Base-by-base conservation (phyloP, 768 basidiomycete genomes). In the Amanita pseudoporphyria region DNA sequence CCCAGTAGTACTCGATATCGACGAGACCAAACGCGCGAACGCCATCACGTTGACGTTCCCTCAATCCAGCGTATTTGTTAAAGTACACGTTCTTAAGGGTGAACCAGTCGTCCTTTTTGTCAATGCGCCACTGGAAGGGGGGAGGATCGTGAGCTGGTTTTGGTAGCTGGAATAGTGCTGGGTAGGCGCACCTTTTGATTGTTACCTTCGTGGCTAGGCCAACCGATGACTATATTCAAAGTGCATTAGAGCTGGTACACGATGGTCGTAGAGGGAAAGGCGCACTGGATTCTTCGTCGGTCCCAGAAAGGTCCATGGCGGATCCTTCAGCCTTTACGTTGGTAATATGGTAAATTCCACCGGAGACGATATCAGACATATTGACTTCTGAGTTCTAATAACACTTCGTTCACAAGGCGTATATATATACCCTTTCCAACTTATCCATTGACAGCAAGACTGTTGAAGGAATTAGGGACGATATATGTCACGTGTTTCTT, bases 71-170 rank as follows among this genome's bases (percentile, higher is more conserved):
- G 49, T 45, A 63, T 18, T 51, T 50, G 5, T 53, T 58, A 26
- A 13, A 54, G n/a, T 28, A 40, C 16, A 52, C 43, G 28, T 59
- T 61, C 31, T 48, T 49, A 31, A 62, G 51, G 22, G 48, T 55
- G 58, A 57, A 62, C 12, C 52, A 51, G 47, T 54, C 52, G 21
- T 36, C 45, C 1, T 45, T 24, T 4, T 41, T 22, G 12, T 53
- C 54, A 14, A 60, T 28, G 6, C 14, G 10, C 62, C 62, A 63
- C 62, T 63, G 21, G 13, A 32, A 42, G 7, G 16, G 14, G 6
- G 6, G 12, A 26, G 10, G 26, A 9, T 37, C 24, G 10, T 4
- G 26, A 7, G 26, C 7, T 30, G 16, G 13, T 22, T 35, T 30
- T 12, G 14, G 14, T 21, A 33, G 9, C n/a, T 22, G 5, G 16